Evolutionary conservation across 495 filamentous ascomycete genomes (phyloP), one percentile per base, ranked within the genome.

Genomic region (Cenococcum geophilum): DNA sequence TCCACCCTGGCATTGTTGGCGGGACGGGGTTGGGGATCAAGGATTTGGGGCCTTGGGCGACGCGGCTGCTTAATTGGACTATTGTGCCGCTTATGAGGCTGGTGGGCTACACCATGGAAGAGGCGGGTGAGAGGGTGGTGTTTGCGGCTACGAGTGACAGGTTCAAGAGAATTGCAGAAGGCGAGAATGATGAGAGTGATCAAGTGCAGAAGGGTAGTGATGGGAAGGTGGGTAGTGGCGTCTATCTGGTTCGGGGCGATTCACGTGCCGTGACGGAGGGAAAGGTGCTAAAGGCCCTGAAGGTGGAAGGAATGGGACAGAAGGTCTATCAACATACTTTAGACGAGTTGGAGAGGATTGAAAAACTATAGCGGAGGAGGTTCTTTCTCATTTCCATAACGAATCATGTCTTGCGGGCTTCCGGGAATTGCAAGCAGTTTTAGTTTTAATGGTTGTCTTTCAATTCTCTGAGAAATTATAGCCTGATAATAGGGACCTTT

Each of bases 101-200:
- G 27, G 51, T 65, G 20, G 49, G 50, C 1, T 21, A 37, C 1
- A 56, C 40, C 36, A 11, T 60, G 12, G 55, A 58, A 34, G 59
- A 68, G 42, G 42, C 55, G 2, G 65, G 68, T 6, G 68, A 68
- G 58, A 52, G 68, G 43, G 60, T 59, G 48, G 35, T 68, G 52
- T 68, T 25, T 51, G 57, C 55, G 25, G 65, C 48, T 0, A 63
- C 60, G 1, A 60, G 55, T 40, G 55, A 57, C 6, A 53, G 47
- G 25, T 63, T 63, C 23, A 51, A 21, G 48, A 51, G 48, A 22
- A 21, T 21, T 18, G n/a, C 18, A 10, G 21, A 11, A 10, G 48
- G 48, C n/a, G 48, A 51, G 1, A 21, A 11, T 10, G 22, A 10
- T 21, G 48, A 51, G 23, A 21, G 43, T 5, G 43, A 42, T 16